Evolutionary conservation across 2,329 filamentous ascomycete genomes (phyloP), one percentile per base, ranked within the genome.

Genomic region (Trichoderma asperellum): DNA sequence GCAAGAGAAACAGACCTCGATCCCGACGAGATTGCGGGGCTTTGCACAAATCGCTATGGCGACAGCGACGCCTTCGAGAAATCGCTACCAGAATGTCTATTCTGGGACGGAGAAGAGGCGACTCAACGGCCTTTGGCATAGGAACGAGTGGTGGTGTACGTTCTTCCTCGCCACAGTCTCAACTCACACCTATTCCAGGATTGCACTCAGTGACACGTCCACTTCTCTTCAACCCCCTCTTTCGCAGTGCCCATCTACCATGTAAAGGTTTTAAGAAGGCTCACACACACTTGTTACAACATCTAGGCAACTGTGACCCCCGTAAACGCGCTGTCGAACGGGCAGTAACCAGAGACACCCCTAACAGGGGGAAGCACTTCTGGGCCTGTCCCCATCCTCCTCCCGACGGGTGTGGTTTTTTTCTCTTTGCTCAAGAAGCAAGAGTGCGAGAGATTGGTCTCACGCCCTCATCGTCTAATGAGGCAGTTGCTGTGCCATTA

Each of bases 401-500:
- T 7, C 76, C 77, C 58, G 16, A 35, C 5, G 47, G 56, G 18
- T 86, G 84, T 74, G 66, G 73, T 7, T 83, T 85, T 73, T 86
- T 84, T 69, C 72, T 84, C 27, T 85, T 80, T 79, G 76, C 78
- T n/a, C 79, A 84, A 8, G 76, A 77, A 1, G 81, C 82, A 11
- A 70, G 73, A 40, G 64, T 71, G 24, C 76, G 77, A 5, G 76
- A 81, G 72, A 74, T 69, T 0, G 75, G 74, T 4, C 68, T 74
- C 40, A 34, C 58, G 24, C 55, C 52, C 11, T 37, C 68, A 5
- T 60, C 70, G 10, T 66, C 27, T 24, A 27, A 53, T 21, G 72
- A 49, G 12, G 58, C 29, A 3, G 60, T 59, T 34, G 70, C 72
- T 29, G 60, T 16, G 61, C 29, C 24, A 14, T 57, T 34, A 27